These are phyloP conservation scores for Artemisia argyi DNA, from an alignment of 129 eudicot genomes.

Conservation along the genomic window DNA sequence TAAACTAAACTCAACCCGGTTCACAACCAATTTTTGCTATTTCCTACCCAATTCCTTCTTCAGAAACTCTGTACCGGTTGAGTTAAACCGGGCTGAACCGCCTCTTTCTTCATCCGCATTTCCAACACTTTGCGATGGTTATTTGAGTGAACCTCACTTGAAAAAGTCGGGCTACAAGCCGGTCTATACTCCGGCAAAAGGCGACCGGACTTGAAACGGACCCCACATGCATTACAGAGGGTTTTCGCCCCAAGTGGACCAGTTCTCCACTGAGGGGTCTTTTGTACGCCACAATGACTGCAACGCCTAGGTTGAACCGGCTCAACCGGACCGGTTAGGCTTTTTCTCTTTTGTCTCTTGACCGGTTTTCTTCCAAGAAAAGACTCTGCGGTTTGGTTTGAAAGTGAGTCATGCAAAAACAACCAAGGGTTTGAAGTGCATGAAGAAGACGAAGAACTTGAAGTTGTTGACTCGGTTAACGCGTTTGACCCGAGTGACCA, in stretches of 20 bases:
- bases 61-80: slow-evolving; percentile 65
- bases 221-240: slow-evolving; percentile 96
- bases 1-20: slow-evolving; percentile 43
- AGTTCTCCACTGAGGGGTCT: slow-evolving; percentile 99
- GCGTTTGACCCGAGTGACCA: slow-evolving; percentile 62
- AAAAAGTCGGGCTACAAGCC: slow-evolving; percentile 88
- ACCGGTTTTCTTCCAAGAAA: slow-evolving; percentile 44
- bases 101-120: slow-evolving; percentile 85
- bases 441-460: slow-evolving; percentile 58
- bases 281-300: slow-evolving; percentile 72
- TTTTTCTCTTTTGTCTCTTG: slow-evolving; percentile 35
- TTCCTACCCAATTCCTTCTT: slow-evolving; percentile 32
- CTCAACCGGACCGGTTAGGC: slow-evolving; percentile 9
- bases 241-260: slow-evolving; percentile 94
- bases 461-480: slow-evolving; percentile 50
- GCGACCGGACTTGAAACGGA: slow-evolving; percentile 93
- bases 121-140: slow-evolving; percentile 95
- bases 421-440: slow-evolving; percentile 47
- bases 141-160: slow-evolving; percentile 77
- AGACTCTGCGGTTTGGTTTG: slow-evolving; percentile 52
- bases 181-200: slow-evolving; percentile 92
- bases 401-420: slow-evolving; percentile 20
- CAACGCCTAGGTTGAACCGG: slow-evolving; percentile 65
- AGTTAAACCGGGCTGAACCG: slow-evolving; percentile 35
- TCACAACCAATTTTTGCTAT: slow-evolving; percentile 19